A percentile compares a stretch with the other conserved stretches of the same genome.
Conservation (phyloP, 2,329 filamentous ascomycete species). For the Zymoseptoria crescenta region DNA sequence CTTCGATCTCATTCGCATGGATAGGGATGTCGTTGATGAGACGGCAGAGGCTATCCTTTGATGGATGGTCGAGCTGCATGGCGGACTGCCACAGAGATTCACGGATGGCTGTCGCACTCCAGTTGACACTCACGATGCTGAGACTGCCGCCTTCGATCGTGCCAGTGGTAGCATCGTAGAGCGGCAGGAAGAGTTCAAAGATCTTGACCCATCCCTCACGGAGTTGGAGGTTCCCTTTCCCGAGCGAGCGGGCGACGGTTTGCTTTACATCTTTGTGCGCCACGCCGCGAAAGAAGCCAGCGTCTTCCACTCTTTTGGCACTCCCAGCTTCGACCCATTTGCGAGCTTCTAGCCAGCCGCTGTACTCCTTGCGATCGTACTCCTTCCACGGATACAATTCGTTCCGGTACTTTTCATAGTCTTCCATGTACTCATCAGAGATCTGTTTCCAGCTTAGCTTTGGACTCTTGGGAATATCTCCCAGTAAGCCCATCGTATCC, state of each 20-base stretch:
- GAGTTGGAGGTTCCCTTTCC: constrained; percentile 27
- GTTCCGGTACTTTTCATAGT: constrained; percentile 31
- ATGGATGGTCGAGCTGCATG: background rate
- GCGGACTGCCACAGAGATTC: constrained; percentile 11
- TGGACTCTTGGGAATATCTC: constrained; percentile 30
- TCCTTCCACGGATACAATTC: constrained; percentile 21
- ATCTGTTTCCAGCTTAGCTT: constrained; percentile 30
- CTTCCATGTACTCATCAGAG: constrained; percentile 35
- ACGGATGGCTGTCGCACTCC: constrained; percentile 38
- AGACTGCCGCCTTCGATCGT: constrained; percentile 14
- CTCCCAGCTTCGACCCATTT: constrained; percentile 35
- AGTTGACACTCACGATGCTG: constrained; percentile 41
- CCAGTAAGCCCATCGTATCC: constrained; percentile 40
- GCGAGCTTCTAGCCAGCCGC: constrained; percentile 31
- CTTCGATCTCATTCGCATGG: constrained; percentile 32
- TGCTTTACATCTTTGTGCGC: constrained; percentile 26
- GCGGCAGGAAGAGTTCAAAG: constrained; percentile 18
- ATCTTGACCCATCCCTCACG: constrained; percentile 32
- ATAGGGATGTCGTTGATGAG: constrained; percentile 16
- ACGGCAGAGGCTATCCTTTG: constrained; percentile 2
- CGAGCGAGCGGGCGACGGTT: constrained; percentile 24
- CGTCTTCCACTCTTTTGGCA: constrained; percentile 32
- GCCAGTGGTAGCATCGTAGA: background rate
- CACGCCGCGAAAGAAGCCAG: constrained; percentile 35
- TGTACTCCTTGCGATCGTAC: constrained; percentile 30